Evolutionary conservation across 495 filamentous ascomycete species (phyloP), one percentile per base, ranked within the genome.

Genomic region (Parmelia sp.): DNA sequence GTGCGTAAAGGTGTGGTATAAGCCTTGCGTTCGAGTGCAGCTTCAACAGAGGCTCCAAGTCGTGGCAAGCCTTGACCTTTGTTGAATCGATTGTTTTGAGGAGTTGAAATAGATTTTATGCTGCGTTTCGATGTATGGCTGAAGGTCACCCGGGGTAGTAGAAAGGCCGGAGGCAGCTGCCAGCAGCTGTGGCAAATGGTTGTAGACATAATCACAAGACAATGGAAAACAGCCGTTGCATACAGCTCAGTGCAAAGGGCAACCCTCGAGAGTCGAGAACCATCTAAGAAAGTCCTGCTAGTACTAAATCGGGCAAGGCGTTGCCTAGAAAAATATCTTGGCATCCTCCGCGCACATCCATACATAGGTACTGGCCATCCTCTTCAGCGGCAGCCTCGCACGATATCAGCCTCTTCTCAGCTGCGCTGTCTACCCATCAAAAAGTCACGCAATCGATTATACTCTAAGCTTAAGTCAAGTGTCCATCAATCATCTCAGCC

Each of bases 11-110:
- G 93, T 11, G 91, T 85, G 0, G 88, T 88, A 63, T 81, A 79
- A 57, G 83, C 86, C 71, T 87, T 91, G 58, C 93, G 90, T 73
- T 84, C 80, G 42, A 97, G 83, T 8, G 93, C 92, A 19, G 91
- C 91, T 5, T 86, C 84, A 15, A 88, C 83, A 9, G 90, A 90
- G 15, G 87, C 83, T 39, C 84, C 84, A 37, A 90, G 86, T 23
- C 83, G 69, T 36, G 81, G 79, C 33, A 82, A 76, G 61, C 71
- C 72, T 58, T 74, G 71, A 58, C 76, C 71, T 65, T 72, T 70
- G 70, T 82, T 79, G 72, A 78, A 83, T 36, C 74, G 77, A 64
- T 71, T 80, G 49, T 71, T 70, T 68, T 78, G 79, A 58, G 80
- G 79, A 15, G 75, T 74, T 58, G 74, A 80, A 61, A 83, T 71